Base-by-base conservation (phyloP, 139 green algal species). In the Chlorella ohadii region DNA sequence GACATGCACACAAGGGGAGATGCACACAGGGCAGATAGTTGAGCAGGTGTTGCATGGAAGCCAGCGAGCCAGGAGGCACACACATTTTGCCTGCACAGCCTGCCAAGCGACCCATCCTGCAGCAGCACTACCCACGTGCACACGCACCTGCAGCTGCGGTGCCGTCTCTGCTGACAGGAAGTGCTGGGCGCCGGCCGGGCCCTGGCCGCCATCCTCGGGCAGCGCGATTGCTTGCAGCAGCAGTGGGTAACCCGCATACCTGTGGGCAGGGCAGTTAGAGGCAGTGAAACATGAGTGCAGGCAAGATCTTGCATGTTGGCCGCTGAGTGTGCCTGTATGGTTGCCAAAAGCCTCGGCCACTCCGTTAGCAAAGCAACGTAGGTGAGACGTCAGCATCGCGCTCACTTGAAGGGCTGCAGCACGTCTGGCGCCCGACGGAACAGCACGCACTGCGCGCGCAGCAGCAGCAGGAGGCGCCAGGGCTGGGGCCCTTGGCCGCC, bases 221-320 rank as follows among this genome's bases (percentile, higher is more conserved):
- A 90, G 56, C 20, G 81, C 78, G 56, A 90, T 74, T 36, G 89
- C 91, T 38, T 94, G 86, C 84, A 99, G 87, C 84, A 99, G 93
- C 89, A 97, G 86, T 1, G 92, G 91, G 86, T 98, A 99, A 34
- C 95, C 96, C 2, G 96, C 95, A 78, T 99, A 98, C 89, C 72
- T 66, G 19, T 41, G 25, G 17, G 31, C 13, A 38, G 13, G 41
- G 72, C 27, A 64, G 72, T 7, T 55, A n/a, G n/a, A n/a, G n/a
- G n/a, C n/a, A n/a, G n/a, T n/a, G n/a, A n/a, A n/a, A n/a, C n/a
- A n/a, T n/a, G n/a, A n/a, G n/a, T n/a, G n/a, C n/a, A n/a, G n/a
- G n/a, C n/a, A n/a, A n/a, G n/a, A n/a, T n/a, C n/a, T n/a, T n/a
- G n/a, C n/a, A n/a, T n/a, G n/a, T n/a, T n/a, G n/a, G n/a, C n/a